Base-by-base conservation (phyloP, 2,329 filamentous ascomycete genomes). In the Teratosphaeria gauchensis region DNA sequence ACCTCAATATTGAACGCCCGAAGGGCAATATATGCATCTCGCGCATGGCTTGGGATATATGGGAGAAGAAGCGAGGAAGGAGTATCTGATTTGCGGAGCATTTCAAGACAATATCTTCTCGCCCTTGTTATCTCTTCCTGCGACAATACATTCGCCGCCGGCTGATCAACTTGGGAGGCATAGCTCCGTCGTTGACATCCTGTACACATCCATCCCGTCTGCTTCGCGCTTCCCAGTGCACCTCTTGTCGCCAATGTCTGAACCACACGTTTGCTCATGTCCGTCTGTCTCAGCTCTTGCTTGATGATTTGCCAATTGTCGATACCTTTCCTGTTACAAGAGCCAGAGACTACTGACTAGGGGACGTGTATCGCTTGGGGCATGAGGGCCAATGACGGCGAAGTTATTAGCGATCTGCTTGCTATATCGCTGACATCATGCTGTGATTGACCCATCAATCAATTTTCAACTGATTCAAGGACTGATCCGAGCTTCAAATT, bases 1-100 rank as follows among this genome's bases (percentile, higher is more conserved):
- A 96, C 83, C 73, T 96, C 92, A 68, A 97, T 82, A 71, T 99
- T 99, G 73, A 99, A 85, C 55, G 92, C 88, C 63, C 92, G 89
- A 59, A 99, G 84, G 60, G 92, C 90, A 65, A 95, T 83, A 75
- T 97, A 96, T 65, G 90, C 87, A 74, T 95, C 86, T 68, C 85
- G 86, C 12, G 87, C 82, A 32, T 86, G 80, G 2, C 78, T 78
- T 1, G 90, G 91, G 61, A 96, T 83, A 75, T 96, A 96, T 61
- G 89, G 87, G 63, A 89, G 86, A 60, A 96, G 84, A 38, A 94
- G 82, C 71, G 90, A 90, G 16, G 94, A 91, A 63, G 95, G 89
- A 58, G 91, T 87, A 74, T 99, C 94, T 74, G 90, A 90, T 72
- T 87, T 87, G 72, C 91, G 75, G 58, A 87, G 74, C 51, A 85